Evolutionary conservation across 805 yeast species (phyloP).

Genomic region (Torulaspora indica): DNA sequence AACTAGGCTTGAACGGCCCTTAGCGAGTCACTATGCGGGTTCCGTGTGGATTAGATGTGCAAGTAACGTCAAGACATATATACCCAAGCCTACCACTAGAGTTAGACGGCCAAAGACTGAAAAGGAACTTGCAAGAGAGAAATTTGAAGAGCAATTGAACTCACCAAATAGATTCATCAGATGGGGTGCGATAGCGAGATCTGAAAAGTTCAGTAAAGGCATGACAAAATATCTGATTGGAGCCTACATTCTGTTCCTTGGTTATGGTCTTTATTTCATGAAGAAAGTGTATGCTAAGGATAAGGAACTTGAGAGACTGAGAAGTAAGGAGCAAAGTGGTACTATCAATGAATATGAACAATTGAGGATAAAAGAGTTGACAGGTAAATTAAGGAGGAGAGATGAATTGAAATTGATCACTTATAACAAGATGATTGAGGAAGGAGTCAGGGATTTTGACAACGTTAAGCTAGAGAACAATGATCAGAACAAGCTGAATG

Average conservation of each 20-base stretch:
- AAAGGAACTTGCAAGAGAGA: conserved; percentile 34
- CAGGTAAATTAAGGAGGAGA: conserved; percentile 57
- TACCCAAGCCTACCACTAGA: conserved; percentile 20
- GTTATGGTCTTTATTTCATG: conserved; percentile 61
- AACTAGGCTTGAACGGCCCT: background rate
- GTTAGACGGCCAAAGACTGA: conserved; percentile 29
- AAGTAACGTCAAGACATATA: conserved; percentile 13
- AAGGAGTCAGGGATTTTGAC: conserved; percentile 36
- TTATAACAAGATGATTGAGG: conserved; percentile 50
- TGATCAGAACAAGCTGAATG: conserved; percentile 35
- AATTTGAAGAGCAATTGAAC: conserved; percentile 34
- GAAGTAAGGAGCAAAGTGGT: conserved; percentile 37
- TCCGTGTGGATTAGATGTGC: conserved; percentile 5
- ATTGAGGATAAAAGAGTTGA: conserved; percentile 55
- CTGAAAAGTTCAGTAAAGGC: conserved; percentile 54
- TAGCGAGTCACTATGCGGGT: background rate
- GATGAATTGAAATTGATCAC: conserved; percentile 57
- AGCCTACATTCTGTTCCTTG: conserved; percentile 52
- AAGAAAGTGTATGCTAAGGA: conserved; percentile 62
- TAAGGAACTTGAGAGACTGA: conserved; percentile 47
- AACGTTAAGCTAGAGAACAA: conserved; percentile 29
- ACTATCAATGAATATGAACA: conserved; percentile 54
- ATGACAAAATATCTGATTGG: conserved; percentile 61
- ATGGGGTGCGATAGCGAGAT: conserved; percentile 52
- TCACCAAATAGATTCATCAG: conserved; percentile 39